Evolutionary conservation across 352 stramenopile species (phyloP), one percentile per base, ranked within the genome.

Genomic region (Lagenidium giganteum): DNA sequence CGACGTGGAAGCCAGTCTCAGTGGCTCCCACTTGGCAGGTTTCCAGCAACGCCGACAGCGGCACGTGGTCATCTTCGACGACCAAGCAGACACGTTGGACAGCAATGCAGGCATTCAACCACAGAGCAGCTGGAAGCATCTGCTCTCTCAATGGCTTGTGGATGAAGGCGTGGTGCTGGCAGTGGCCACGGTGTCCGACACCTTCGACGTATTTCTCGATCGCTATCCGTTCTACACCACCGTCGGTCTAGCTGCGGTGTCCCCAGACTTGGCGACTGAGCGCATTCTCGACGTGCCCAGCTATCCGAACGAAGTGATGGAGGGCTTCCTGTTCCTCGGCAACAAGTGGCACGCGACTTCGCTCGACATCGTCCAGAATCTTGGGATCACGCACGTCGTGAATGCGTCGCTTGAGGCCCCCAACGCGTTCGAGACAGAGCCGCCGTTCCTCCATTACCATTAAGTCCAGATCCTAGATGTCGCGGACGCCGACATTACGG

Each of bases 301-400:
- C 18, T 89, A 83, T 29, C 76, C 76, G n/a, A 84, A 83, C 42
- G 76, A 89, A 31, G 77, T 89, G 43, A 21, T 83, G 31, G 56
- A 71, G 12, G 55, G 61, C 29, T 82, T 86, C 23, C 47, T 89
- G 25, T 89, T 79, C 42, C 55, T 89, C 14, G 76, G 76, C 21
- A 89, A 87, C 43, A 79, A 79, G 68, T 87, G 73, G 73, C 76
- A 89, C 25, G 76, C 76, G 21, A 59, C 67, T 36, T 83, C 54
- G 6, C 50, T 61, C 17, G 50, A 75, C 27, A 64, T 89, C 2
- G 48, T 89, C 14, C 37, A 56, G 26, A 57, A 83, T 39, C 59
- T 89, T 36, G 62, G 67, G 11, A 87, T 89, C 60, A 87, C 76
- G 17, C 73, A 89, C 48, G 53, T 89, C 43, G 64, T 89, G 17